These are phyloP conservation scores for Solanum dulcamara DNA, from an alignment of 257 asterid species.

Conservation along the genomic window DNA sequence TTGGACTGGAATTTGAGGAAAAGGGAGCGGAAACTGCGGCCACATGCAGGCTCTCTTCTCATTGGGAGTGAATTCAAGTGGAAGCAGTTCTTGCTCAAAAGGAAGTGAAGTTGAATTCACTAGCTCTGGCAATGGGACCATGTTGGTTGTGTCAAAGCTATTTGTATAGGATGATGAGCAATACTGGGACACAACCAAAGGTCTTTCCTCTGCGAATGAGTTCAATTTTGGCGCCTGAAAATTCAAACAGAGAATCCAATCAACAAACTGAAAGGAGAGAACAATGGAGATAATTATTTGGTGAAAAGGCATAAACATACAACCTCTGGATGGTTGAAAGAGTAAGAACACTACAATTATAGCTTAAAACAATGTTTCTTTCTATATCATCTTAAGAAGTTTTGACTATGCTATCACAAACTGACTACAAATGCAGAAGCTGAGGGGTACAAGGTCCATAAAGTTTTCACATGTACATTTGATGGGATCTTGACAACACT, in stretches of 20 bases:
- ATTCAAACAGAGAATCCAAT: background rate
- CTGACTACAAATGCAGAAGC: background rate
- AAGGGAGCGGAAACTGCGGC: conserved; percentile 11
- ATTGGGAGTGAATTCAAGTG: background rate
- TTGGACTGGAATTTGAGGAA: conserved; percentile 28
- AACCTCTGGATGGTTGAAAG: background rate
- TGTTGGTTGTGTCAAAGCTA: conserved; percentile 2
- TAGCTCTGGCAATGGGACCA: conserved; percentile 12
- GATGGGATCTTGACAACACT: no score
- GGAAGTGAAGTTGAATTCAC: conserved; percentile 6
- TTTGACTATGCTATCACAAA: background rate
- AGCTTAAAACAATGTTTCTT: background rate
- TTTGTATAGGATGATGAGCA: conserved; percentile 17
- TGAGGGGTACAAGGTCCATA: background rate
- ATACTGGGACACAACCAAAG: conserved; percentile 7
- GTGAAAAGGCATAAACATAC: background rate
- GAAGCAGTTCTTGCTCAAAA: conserved; percentile 14
- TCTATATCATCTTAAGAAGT: background rate
- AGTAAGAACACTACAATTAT: background rate
- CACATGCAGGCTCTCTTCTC: conserved; percentile 10
- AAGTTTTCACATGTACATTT: no score
- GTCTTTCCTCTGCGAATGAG: conserved; percentile 17
- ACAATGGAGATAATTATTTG: background rate
- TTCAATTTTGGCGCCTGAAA: conserved; percentile 26
- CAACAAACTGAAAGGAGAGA: background rate